Evolutionary conservation across 805 yeast species (phyloP), one percentile per base, ranked within the genome.

Genomic region (Saturnispora saitoi): DNA sequence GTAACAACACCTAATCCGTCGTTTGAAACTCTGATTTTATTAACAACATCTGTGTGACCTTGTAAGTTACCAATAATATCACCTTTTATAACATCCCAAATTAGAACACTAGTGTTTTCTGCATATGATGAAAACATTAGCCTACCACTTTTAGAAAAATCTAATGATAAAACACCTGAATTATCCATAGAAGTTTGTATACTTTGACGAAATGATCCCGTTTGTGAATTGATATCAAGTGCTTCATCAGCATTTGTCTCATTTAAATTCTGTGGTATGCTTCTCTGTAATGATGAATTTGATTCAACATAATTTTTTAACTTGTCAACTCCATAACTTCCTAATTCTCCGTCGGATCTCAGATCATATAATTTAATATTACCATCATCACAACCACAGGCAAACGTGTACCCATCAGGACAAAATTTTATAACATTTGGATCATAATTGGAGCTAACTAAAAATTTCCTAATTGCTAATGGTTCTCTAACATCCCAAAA

Each of bases 381-480:
- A 3, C 91, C 90, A 61, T 86, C 95, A 58, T 88, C 96, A 41
- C 84, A 75, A 1, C 96, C 96, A 2, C 83, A 73, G 0, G 76
- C 78, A 56, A 89, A 78, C 1, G 87, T 73, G 50, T 81, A 69
- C 2, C 87, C 87, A 53, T 80, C 83, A 8, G 87, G 87, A 59
- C 82, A 81, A 56, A 78, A 78, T 52, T 75, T 70, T 6, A 84
- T 64, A 5, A 76, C 63, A 45, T 81, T 82, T 20, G 86, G 77
- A 60, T 90, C 96, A 45, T 51, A 57, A 42, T 73, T 72, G 24
- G 72, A 70, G 69, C 68, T 82, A 68, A 55, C 71, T 68, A 58
- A 74, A 77, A 34, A 70, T 72, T 39, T 80, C 64, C 65, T 49
- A 15, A 53, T 55, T 10, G 69, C 64, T 3, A 54, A 48, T 12